Base-by-base conservation (phyloP, 108 stramenopile species). In the Conticribra weissflogii region DNA sequence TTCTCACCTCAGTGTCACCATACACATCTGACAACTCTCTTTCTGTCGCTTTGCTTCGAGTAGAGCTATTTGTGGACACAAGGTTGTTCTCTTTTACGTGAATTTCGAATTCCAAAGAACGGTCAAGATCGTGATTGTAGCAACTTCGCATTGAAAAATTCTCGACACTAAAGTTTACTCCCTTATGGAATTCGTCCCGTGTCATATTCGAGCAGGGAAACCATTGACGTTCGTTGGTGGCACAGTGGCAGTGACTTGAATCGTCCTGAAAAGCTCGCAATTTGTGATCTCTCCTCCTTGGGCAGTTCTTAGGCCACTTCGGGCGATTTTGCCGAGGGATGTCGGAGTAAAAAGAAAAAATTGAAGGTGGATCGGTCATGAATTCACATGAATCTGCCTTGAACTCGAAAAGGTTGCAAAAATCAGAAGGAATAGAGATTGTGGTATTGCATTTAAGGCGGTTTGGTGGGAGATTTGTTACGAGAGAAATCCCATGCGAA, bases 331-430 rank as follows among this genome's bases (percentile, higher is more conserved):
- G 60, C 58, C 47, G 63, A 22, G 83, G 81, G 15, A 86, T 86
- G 54, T 86, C 81, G 4, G 85, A 81, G 32, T 82, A 86, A 58
- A 81, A 86, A 2, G 85, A 86, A 16, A 82, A 48, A 25, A 84
- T 60, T 12, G 83, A 83, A 12, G 85, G 83, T 18, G 77, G 77
- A 29, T 54, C 33, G 17, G 51, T 27, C 49, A 74, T 64, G 21
- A 66, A 66, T 19, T 7, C 19, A 23, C 64, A 66, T 36, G 25
- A 33, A 21, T 53, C 14, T 15, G 5, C 19, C 34, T 66, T 33
- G 19, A n/a, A 28, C 3, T 60, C 29, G 3, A 59, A 0, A 27
- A 62, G 17, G 1, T 36, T 22, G 60, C 73, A 79, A 29, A 70
- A 58, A 52, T 63, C 3, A 29, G 17, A 16, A 9, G 72, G 63